Evolutionary conservation across 2,329 filamentous ascomycete genomes (phyloP).

Genomic region (Calonectria leucothoes): DNA sequence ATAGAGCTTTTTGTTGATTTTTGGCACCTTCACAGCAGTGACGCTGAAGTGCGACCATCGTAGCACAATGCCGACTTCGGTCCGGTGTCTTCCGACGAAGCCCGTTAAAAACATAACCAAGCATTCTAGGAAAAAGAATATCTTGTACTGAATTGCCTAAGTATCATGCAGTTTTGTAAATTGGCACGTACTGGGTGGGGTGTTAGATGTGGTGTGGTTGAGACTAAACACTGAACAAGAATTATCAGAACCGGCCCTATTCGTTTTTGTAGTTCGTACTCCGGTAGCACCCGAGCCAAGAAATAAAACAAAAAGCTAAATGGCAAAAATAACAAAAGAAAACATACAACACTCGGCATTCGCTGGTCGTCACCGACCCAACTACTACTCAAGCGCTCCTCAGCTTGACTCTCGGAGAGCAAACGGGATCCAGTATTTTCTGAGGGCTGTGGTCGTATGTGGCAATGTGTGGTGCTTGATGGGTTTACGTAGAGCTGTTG

Average conservation of each 20-base stretch:
- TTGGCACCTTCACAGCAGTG: not conserved
- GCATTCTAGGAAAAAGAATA: not conserved
- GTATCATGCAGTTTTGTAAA: not conserved
- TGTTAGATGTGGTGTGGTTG: not conserved
- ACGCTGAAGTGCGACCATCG: no score
- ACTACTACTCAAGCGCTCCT: conserved; percentile 2
- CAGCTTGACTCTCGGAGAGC: not conserved
- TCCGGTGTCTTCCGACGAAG: not conserved
- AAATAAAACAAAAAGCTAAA: not conserved
- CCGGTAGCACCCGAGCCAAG: accelerated
- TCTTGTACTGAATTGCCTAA: not conserved
- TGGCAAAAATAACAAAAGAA: not conserved
- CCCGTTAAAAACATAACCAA: not conserved
- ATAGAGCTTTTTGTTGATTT: not conserved
- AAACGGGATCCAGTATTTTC: not conserved
- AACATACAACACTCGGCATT: conserved; percentile 1
- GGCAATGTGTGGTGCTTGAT: not conserved
- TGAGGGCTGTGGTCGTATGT: not conserved
- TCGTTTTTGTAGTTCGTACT: not conserved
- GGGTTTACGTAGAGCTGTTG: not conserved
- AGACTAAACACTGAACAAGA: not conserved
- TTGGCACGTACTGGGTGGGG: not conserved
- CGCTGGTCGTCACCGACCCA: conserved; percentile 1
- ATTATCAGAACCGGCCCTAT: not conserved
- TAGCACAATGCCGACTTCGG: not conserved